Base-by-base conservation (phyloP, 2,329 filamentous ascomycete genomes). In the Cladosporium austrohemisphaericum region DNA sequence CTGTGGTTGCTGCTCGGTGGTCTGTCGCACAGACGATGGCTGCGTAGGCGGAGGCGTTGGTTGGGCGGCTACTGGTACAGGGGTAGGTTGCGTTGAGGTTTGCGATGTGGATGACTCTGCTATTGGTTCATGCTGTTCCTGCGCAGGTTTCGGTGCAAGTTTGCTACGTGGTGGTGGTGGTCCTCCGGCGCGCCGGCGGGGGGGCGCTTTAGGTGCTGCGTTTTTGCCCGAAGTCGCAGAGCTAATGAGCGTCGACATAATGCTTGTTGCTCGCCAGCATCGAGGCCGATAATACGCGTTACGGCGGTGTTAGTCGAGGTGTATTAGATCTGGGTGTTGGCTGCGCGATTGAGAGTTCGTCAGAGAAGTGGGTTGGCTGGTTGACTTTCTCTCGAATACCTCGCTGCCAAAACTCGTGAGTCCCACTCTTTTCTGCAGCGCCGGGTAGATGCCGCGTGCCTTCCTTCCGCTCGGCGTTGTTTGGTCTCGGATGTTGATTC, bases 181-280 rank as follows among this genome's bases (percentile, higher is more conserved):
- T 23, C 51, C 51, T 3, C 31, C 28, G 43, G 54, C 20, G 57
- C 73, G 69, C 23, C 73, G 66, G 43, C 73, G 69, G 32, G 66
- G 65, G 23, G 68, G 65, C 40, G 67, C 71, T 56, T 76, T 76
- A 31, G 75, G 74, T 4, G 71, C 72, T 51, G 74, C 70, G 58
- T 72, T 73, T 57, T 72, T 75, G 60, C 69, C 70, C 14, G 70
- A 68, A 54, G 79, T 76, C 33, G 72, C 75, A 48, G 77, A 79
- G 58, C 74, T 78, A 52, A 76, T 77, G 36, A 79, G 71, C 16
- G 60, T 55, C 37, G 75, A 72, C 67, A 76, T 70, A 33, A 16
- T 48, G 43, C 16, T 22, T 5, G n/a, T 2, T 22, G 3, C 1
- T n/a, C 33, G 18, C 14, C 33, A n/a, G 33, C 44, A 47, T 47